Evolutionary conservation across 257 asterid genomes (phyloP), one percentile per base, ranked within the genome.

Genomic region (Nicotiana undulata): DNA sequence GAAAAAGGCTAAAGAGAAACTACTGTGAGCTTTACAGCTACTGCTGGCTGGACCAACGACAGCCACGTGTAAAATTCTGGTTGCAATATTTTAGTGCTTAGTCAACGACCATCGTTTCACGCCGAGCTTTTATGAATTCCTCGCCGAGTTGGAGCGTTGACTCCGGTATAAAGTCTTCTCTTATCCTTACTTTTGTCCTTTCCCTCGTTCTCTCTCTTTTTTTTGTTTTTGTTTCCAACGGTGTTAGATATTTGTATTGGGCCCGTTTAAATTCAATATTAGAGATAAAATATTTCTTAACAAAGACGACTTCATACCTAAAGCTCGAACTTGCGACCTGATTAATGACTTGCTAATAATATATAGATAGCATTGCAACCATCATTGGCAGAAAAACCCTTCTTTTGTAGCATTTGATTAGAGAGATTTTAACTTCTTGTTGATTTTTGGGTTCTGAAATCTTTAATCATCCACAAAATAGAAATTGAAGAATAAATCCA

Each of bases 81-180:
- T 82, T 80, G 52, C 31, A 29, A 16, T 6, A 18, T 32, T 13
- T 32, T 29, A 49, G 26, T 9, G 60, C 3, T 79, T 26, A 2
- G 88, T 86, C 91, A 87, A 86, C 77, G 83, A 83, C 87, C 51
- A 88, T 89, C 91, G 15, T 78, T 49, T 53, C 80, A 81, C 82
- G 89, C 87, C 85, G 81, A 72, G 82, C 37, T 72, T 55, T 60
- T 11, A 3, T 29, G 0, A n/a, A 37, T 34, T 70, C 56, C 58
- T 22, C 34, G 53, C 55, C 76, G 55, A 11, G 77, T 49, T 13
- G 58, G 9, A 3, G 2, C 77, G 77, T 72, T 22, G 77, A 72
- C 77, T 70, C 3, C 22, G 3, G 0, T 5, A 1, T 5, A 40
- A n/a, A 11, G 32, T 37, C 76, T n/a, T 67, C 55, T n/a, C 55